These are phyloP conservation scores for Isabelozyma pseudorhagii DNA, from an alignment of 805 yeast species.

Conservation along the genomic window DNA sequence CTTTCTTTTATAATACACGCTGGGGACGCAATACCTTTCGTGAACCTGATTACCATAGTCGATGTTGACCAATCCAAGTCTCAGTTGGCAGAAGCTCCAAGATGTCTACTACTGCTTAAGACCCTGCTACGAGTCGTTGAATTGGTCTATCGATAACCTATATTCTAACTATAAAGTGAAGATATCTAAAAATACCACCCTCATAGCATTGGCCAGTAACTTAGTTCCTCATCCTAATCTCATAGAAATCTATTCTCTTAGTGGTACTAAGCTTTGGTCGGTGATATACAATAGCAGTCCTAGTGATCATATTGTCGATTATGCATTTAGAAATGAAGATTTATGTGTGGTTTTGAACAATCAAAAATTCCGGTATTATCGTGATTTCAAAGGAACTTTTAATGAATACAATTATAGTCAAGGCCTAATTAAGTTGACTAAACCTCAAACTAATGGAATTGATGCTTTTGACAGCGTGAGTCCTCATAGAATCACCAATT, in stretches of 20 bases:
- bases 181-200: constrained; percentile 51
- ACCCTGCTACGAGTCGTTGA: constrained; percentile 50
- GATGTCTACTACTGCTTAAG: constrained; percentile 65
- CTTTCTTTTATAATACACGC: neutral
- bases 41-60: constrained; percentile 6
- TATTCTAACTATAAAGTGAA: constrained; percentile 41
- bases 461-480: neutral
- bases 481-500: constrained; percentile 13
- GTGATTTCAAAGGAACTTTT: constrained; percentile 67
- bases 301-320: constrained; percentile 50
- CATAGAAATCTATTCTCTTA: constrained; percentile 33
- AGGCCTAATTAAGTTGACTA: constrained; percentile 8
- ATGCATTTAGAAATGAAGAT: constrained; percentile 50
- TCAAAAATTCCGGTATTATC: constrained; percentile 55
- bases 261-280: constrained; percentile 34
- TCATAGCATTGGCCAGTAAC: constrained; percentile 49
- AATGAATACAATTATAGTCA: constrained; percentile 41
- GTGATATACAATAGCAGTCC: constrained; percentile 40
- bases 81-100: constrained; percentile 76
- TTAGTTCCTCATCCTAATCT: constrained; percentile 31
- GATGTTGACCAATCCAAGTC: constrained; percentile 39
- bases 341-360: constrained; percentile 53
- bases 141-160: constrained; percentile 46
- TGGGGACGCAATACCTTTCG: neutral
- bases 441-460: too few species aligned